These are phyloP conservation scores for Penicillium canescens DNA, from an alignment of 495 filamentous ascomycete species.

Conservation along the genomic window DNA sequence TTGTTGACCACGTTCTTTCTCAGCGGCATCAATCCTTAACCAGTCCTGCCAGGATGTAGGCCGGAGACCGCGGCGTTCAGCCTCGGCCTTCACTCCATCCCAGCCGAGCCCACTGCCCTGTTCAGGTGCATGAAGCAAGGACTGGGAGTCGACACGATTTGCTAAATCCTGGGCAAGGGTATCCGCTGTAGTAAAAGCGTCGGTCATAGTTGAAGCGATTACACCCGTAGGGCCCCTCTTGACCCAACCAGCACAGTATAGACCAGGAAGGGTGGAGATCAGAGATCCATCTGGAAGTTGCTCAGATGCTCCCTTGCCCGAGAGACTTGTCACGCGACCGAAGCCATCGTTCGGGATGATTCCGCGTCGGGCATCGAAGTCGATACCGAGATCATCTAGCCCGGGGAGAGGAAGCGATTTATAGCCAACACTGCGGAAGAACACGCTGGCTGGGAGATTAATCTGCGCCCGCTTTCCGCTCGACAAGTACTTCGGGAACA, in stretches of 20 bases:
- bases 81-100: slow-evolving; percentile 66
- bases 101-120: slow-evolving; percentile 62
- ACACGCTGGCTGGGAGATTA: slow-evolving; percentile 58
- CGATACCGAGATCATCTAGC: slow-evolving; percentile 72
- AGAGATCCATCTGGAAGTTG: slow-evolving; percentile 36
- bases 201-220: slow-evolving; percentile 94
- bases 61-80: slow-evolving; percentile 46
- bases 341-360: slow-evolving; percentile 82
- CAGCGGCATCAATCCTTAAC: slow-evolving; percentile 78
- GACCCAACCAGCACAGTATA: slow-evolving; percentile 96
- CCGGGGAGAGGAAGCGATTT: slow-evolving; percentile 75
- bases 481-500: slow-evolving; percentile 36
- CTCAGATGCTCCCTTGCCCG: slow-evolving; percentile 20
- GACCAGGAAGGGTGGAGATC: slow-evolving; percentile 63
- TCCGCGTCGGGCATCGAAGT: slow-evolving; percentile 71
- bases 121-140: slow-evolving; percentile 47
- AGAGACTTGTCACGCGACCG: slow-evolving; percentile 63
- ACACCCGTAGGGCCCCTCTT: slow-evolving; percentile 94
- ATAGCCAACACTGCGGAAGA: slow-evolving; percentile 93
- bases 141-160: slow-evolving; percentile 22
- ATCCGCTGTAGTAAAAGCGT: slow-evolving; percentile 88
- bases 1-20: slow-evolving; percentile 63
- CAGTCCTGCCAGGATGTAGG: slow-evolving; percentile 77
- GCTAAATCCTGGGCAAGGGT: slow-evolving; percentile 73
- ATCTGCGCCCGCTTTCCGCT: slow-evolving; percentile 50